Conservation (phyloP, 495 filamentous ascomycete genomes). For the Xylaria bambusicola region DNA sequence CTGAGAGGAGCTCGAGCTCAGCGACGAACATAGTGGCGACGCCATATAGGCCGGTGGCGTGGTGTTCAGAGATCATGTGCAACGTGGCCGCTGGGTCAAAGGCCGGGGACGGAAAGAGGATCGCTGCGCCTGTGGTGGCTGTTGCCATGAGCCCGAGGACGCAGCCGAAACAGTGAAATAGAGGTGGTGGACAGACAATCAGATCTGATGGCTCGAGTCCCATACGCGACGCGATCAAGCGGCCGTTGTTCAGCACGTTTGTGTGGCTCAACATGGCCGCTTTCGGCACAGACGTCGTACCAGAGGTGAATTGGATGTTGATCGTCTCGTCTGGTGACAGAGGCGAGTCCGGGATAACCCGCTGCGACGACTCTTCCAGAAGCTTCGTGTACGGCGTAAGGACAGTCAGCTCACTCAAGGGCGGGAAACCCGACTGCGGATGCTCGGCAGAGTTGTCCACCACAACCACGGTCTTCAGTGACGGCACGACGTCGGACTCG, state of each 20-base stretch:
- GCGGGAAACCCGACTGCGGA: conserved; percentile 33
- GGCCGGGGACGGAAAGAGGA: conserved; percentile 84
- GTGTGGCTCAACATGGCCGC: conserved; percentile 86
- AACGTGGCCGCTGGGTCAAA: conserved; percentile 80
- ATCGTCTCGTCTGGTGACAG: conserved; percentile 72
- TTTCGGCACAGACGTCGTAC: conserved; percentile 88
- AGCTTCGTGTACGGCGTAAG: conserved; percentile 60
- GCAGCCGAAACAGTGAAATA: conserved; percentile 92
- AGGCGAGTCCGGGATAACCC: conserved; percentile 43
- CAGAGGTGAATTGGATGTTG: conserved; percentile 97
- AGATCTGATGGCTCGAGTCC: conserved; percentile 69
- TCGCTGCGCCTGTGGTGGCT: conserved; percentile 79
- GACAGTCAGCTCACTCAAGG: conserved; percentile 22
- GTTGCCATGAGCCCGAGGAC: conserved; percentile 95
- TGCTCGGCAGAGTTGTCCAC: conserved; percentile 76
- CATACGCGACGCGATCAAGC: conserved; percentile 81
- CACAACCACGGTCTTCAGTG: conserved; percentile 68
- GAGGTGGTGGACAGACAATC: conserved; percentile 82
- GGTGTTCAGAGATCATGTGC: conserved; percentile 69
- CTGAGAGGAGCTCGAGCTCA: conserved; percentile 71
- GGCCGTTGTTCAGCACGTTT: conserved; percentile 88
- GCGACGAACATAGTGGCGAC: conserved; percentile 96
- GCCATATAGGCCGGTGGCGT: conserved; percentile 84
- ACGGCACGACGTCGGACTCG: conserved; percentile 66
- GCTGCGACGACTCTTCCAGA: conserved; percentile 40